Base-by-base conservation (phyloP, 495 filamentous ascomycete species). In the Lepidopterella palustris region DNA sequence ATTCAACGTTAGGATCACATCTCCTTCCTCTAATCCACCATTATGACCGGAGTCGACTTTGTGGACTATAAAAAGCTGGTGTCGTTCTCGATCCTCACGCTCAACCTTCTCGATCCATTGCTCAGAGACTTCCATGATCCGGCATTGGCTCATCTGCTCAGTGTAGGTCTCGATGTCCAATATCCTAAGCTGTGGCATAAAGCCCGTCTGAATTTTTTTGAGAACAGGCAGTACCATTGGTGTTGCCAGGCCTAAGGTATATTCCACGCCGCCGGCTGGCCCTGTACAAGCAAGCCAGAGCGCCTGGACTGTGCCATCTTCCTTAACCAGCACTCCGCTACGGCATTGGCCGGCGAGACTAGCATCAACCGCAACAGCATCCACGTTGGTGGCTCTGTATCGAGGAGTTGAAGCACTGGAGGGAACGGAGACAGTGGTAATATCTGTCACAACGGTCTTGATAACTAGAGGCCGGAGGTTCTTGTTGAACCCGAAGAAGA, bases 1-100 rank as follows among this genome's bases (percentile, higher is more conserved):
- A 70, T 97, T 95, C 24, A 98, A 76, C 2, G 88, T 91, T 56
- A 98, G 80, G 67, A 98, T 87, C 53, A 98, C 84, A 68, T 98
- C 93, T 35, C 89, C 90, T 74, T 98, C 93, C 45, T 88, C 79
- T 35, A 98, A 83, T n/a, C 80, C 76, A 51, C 77, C 74, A 13
- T 79, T 71, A n/a, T 86, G 82, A 10, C 80, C 84, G 35, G 84
- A 86, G 65, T 95, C 85, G 32, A 92, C 82, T 74, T 98, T 98
- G 60, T 90, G 89, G 25, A 98, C 88, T 88, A 98, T 93, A 77
- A 98, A 98, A 18, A 98, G 81, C 73, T 97, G 93, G 71, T 98
- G 93, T 52, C 87, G 86, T n/a, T 92, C 84, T 10, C 88, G 87
- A 66, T 97, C 96, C 53, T 90, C 87, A 53, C 82, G 72, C 29